Conservation (phyloP, 352 stramenopile genomes). For the Thalassiosira mediterranea region DNA sequence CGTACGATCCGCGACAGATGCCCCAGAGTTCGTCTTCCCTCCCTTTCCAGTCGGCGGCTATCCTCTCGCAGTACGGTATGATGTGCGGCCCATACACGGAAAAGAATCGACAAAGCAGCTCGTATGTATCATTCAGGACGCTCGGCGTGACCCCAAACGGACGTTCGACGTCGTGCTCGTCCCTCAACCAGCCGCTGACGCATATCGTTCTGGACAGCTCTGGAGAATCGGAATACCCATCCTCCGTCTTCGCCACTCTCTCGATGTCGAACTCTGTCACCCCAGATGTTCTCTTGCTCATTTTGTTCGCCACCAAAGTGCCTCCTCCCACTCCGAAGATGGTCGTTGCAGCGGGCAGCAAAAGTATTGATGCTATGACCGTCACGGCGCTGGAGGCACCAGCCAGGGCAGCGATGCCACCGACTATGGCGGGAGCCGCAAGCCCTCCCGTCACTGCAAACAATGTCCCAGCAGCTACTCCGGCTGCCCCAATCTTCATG, state of each 20-base stretch:
- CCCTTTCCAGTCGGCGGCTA: conserved; percentile 68
- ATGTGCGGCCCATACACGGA: conserved; percentile 74
- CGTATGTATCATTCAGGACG: conserved; percentile 60
- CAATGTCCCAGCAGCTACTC: conserved; percentile 63
- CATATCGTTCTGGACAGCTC: conserved; percentile 76
- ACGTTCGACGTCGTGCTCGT: conserved; percentile 74
- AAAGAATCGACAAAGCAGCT: conserved; percentile 74
- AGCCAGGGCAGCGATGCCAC: conserved; percentile 65
- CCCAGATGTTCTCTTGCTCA: conserved; percentile 68
- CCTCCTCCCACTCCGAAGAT: conserved; percentile 81
- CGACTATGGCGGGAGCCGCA: conserved; percentile 73
- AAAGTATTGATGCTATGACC: conserved; percentile 60
- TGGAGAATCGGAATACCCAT: conserved; percentile 50
- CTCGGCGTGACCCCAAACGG: conserved; percentile 71
- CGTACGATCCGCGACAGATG: conserved; percentile 74
- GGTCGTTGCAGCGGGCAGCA: conserved; percentile 68
- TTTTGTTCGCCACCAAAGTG: conserved; percentile 71
- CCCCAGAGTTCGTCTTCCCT: conserved; percentile 56
- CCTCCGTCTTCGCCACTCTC: conserved; percentile 60
- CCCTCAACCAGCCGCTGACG: conserved; percentile 75
- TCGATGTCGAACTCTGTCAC: conserved; percentile 82
- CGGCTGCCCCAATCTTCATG: conserved; percentile 73
- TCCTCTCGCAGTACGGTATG: conserved; percentile 51
- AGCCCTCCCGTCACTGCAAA: conserved; percentile 76
- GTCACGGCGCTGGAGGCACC: conserved; percentile 46